These are phyloP conservation scores for Wickerhamiella dianesei DNA, from an alignment of 805 yeast species.

Conservation along the genomic window DNA sequence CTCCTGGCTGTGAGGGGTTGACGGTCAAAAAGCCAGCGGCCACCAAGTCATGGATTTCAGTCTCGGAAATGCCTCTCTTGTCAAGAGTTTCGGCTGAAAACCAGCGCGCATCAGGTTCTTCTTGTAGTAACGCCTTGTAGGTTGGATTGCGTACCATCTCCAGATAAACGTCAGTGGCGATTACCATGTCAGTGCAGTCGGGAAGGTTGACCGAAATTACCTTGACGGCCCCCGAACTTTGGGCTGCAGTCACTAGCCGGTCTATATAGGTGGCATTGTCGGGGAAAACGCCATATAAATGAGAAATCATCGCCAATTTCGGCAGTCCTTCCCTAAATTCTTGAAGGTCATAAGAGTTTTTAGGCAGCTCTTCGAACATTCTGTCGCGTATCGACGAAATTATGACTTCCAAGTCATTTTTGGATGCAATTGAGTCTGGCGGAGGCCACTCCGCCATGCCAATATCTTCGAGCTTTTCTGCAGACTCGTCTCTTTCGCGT, in stretches of 20 bases:
- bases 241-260: conserved; percentile 20
- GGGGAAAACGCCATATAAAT: conserved; percentile 27
- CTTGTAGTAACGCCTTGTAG: conserved; percentile 18
- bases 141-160: conserved; percentile 4
- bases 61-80: conserved; percentile 12
- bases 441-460: conserved; percentile 11
- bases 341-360: conserved; percentile 19
- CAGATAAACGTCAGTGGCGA: conserved; percentile 19
- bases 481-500: conserved; percentile 1
- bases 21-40: conserved; percentile 26
- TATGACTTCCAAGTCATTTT: conserved; percentile 16
- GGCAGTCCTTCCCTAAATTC: conserved; percentile 22
- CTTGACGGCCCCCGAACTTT: conserved; percentile 19
- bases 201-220: conserved; percentile 21
- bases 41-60: conserved; percentile 15
- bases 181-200: conserved; percentile 24
- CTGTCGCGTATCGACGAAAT: conserved; percentile 17
- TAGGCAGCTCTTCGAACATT: conserved; percentile 26
- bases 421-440: conserved; percentile 14
- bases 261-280: conserved; percentile 27
- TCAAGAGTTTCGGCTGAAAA: conserved; percentile 19
- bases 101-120: conserved; percentile 21
- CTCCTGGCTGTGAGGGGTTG: conserved; percentile 23
- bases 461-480: conserved; percentile 11
- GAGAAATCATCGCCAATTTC: conserved; percentile 23